These are phyloP conservation scores for Kalaharituber pfeilii DNA, from an alignment of 2,329 filamentous ascomycete species.

Conservation along the genomic window DNA sequence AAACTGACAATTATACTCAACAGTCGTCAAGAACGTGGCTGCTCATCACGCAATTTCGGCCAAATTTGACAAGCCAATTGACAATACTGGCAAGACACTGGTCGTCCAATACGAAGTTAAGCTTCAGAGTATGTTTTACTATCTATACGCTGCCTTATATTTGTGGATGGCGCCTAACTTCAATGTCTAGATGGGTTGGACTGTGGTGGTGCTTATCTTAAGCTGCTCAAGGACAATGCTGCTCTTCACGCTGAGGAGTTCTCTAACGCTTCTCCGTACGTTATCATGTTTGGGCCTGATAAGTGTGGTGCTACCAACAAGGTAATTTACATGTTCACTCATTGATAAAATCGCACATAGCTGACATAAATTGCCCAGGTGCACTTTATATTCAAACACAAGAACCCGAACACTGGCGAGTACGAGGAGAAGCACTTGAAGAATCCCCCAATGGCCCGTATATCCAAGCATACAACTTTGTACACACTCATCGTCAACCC, in stretches of 20 bases:
- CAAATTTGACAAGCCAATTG: conserved; percentile 91
- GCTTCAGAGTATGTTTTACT: conserved; percentile 60
- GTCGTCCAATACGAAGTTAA: conserved; percentile 99
- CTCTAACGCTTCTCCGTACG: conserved; percentile 89
- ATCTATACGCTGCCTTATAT: background rate
- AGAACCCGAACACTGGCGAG: conserved; percentile 99
- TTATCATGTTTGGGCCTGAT: conserved; percentile 99
- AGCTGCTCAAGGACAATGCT: conserved; percentile 96
- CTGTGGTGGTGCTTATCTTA: conserved; percentile 97
- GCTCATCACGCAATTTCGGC: conserved; percentile 98
- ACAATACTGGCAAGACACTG: conserved; percentile 92
- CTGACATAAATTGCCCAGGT: conserved; percentile 47
- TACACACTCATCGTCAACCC: conserved; percentile 95
- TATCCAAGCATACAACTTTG: conserved; percentile 79
- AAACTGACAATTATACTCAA: conserved; percentile 14
- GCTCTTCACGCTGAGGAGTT: conserved; percentile 95
- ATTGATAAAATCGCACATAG: too few species aligned
- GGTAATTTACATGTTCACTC: conserved; percentile 94
- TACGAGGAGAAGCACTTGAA: conserved; percentile 99
- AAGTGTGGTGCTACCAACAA: conserved; percentile 99
- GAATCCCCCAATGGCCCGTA: conserved; percentile 65
- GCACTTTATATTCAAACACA: conserved; percentile 99
- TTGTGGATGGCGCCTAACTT: conserved; percentile 24
- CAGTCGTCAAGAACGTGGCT: conserved; percentile 87
- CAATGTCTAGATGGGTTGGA: conserved; percentile 62